These are phyloP conservation scores for Cytospora piceae DNA, from an alignment of 2,329 filamentous ascomycete genomes.

Conservation along the genomic window DNA sequence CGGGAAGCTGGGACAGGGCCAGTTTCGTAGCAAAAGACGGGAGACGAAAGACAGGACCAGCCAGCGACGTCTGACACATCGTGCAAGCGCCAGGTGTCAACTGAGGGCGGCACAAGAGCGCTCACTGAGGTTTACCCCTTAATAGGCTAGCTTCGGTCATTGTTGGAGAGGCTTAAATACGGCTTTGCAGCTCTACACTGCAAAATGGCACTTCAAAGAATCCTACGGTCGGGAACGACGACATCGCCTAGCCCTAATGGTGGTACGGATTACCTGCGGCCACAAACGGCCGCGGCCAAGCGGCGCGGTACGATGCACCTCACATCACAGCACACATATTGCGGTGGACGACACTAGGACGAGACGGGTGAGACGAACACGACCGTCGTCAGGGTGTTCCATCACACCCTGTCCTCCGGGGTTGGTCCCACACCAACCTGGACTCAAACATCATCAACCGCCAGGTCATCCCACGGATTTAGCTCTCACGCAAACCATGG, in stretches of 20 bases:
- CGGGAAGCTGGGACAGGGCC: constrained; percentile 26
- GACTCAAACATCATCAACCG: constrained; percentile 19
- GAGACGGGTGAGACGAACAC: constrained; percentile 21
- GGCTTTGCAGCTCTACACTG: background rate
- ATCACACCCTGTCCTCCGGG: constrained; percentile 22
- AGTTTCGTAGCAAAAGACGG: background rate
- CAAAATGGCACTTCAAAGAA: background rate
- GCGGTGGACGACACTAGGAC: constrained; percentile 17
- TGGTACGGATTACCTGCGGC: constrained; percentile 3
- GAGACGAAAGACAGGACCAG: background rate
- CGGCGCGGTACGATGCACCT: constrained; percentile 24
- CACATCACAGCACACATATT: constrained; percentile 24
- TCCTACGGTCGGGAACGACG: background rate
- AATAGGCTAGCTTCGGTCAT: constrained; percentile 20
- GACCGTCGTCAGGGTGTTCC: constrained; percentile 24
- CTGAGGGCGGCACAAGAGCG: background rate
- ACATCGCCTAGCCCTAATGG: constrained; percentile 13
- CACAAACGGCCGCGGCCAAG: constrained; percentile 22
- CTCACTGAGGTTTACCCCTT: background rate
- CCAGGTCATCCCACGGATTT: constrained; percentile 8
- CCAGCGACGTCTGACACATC: background rate
- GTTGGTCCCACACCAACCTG: constrained; percentile 21
- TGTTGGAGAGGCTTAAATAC: background rate
- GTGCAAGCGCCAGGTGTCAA: background rate
- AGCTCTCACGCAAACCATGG: background rate